These are phyloP conservation scores for Striga hermonthica DNA, from an alignment of 305 asterid genomes.

Conservation along the genomic window DNA sequence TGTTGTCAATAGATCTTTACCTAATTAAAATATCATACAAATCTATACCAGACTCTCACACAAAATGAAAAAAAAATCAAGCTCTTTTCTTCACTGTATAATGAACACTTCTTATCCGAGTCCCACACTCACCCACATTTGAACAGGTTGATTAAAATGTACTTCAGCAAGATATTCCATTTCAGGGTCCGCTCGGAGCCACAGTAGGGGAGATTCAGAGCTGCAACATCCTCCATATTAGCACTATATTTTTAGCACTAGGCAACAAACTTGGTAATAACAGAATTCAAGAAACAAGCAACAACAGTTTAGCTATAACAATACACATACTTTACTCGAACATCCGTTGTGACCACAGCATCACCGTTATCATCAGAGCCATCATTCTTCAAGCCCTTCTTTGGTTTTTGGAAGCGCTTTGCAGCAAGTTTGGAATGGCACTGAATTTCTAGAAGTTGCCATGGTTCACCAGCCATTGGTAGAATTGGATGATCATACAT, in stretches of 20 bases:
- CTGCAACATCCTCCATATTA: slow-evolving; percentile 50
- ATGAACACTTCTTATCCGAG: slow-evolving; percentile 13
- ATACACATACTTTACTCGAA: slow-evolving; percentile 69
- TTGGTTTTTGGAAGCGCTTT: slow-evolving; percentile 90
- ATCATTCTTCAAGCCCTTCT: slow-evolving; percentile 82
- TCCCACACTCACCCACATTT: slow-evolving; percentile 89
- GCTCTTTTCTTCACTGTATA: neutral
- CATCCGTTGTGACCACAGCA: slow-evolving; percentile 52
- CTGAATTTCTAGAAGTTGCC: slow-evolving; percentile 96
- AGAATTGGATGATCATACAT: slow-evolving; percentile 98
- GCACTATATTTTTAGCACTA: slow-evolving; percentile 26
- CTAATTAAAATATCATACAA: slow-evolving; percentile 8
- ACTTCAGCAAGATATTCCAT: slow-evolving; percentile 96
- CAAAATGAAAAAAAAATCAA: neutral
- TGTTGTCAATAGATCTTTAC: slow-evolving; percentile 24
- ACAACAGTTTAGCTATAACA: slow-evolving; percentile 26
- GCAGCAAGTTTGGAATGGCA: slow-evolving; percentile 98
- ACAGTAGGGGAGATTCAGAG: slow-evolving; percentile 90
- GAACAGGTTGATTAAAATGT: slow-evolving; percentile 89
- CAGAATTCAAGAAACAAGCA: slow-evolving; percentile 21
- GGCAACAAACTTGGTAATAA: slow-evolving; percentile 5
- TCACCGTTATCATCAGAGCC: slow-evolving; percentile 99
- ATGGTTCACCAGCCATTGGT: slow-evolving; percentile 98
- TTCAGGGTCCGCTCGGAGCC: slow-evolving; percentile 99
- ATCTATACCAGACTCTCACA: slow-evolving; percentile 16